A percentile compares a stretch with the other conserved stretches of the same genome.
Conservation (phyloP, 805 yeast genomes). For the Metschnikowia vanudenii region DNA sequence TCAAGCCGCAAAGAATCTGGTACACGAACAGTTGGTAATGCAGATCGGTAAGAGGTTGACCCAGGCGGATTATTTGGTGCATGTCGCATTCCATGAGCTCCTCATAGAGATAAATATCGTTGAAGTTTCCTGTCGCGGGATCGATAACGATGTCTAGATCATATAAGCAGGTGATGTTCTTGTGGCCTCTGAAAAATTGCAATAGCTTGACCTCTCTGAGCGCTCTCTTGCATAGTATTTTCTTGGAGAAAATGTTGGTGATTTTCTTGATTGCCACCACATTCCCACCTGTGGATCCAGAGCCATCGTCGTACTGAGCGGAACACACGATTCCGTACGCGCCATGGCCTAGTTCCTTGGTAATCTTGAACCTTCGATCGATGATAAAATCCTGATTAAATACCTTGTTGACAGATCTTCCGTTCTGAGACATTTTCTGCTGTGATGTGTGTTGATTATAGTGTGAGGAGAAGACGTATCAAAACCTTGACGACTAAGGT, state of each 20-base stretch:
- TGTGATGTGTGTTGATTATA: background rate
- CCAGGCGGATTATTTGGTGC: constrained; percentile 94
- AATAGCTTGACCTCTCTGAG: constrained; percentile 85
- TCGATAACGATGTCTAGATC: constrained; percentile 90
- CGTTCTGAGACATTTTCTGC: constrained; percentile 21
- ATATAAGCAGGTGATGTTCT: constrained; percentile 91
- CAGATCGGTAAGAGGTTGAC: constrained; percentile 89
- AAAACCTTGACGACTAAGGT: background rate
- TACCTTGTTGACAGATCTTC: constrained; percentile 40
- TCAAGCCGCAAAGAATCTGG: constrained; percentile 87
- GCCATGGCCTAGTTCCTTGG: constrained; percentile 94
- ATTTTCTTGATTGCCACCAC: constrained; percentile 92
- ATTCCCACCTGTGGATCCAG: constrained; percentile 29
- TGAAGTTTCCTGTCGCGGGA: constrained; percentile 60
- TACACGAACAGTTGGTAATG: constrained; percentile 93
- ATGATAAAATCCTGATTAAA: constrained; percentile 88
- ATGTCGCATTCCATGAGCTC: constrained; percentile 98
- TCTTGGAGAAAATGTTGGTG: constrained; percentile 89
- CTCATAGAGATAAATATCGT: constrained; percentile 90
- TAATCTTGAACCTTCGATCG: constrained; percentile 82
- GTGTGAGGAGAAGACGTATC: background rate
- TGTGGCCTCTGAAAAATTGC: constrained; percentile 93
- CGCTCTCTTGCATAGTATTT: constrained; percentile 88
- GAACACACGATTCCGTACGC: constrained; percentile 97
- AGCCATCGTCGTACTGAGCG: constrained; percentile 81